Percentiles rank a stretch among this genome's conserved stretches.
Evolutionary conservation across 768 basidiomycete genomes (phyloP).

Genomic region (Auricularia sp.): DNA sequence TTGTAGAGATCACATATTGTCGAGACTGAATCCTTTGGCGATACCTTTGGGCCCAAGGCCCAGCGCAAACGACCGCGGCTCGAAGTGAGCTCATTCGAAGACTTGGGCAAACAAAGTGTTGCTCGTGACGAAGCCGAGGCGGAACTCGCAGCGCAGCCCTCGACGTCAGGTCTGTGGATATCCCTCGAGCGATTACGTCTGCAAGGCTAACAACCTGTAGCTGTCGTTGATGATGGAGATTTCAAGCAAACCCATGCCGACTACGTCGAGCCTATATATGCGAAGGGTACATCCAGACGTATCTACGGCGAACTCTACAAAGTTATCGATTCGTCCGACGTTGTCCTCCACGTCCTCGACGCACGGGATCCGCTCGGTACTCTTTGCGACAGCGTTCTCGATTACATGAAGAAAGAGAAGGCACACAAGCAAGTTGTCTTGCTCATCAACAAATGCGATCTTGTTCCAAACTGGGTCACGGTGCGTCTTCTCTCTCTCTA

Average conservation of each 20-base stretch:
- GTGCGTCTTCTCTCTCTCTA: conserved; percentile 39
- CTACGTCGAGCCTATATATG: conserved; percentile 81
- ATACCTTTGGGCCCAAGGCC: conserved; percentile 93
- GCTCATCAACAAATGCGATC: conserved; percentile 95
- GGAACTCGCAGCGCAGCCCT: not conserved
- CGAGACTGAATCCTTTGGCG: conserved; percentile 87
- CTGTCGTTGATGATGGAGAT: conserved; percentile 1
- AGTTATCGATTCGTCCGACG: conserved; percentile 97
- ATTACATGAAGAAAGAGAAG: conserved; percentile 92
- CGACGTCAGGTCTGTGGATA: not conserved
- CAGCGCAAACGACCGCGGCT: conserved; percentile 85
- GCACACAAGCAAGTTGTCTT: conserved; percentile 95
- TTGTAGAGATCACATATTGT: conserved; percentile 84
- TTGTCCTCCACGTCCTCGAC: conserved; percentile 90
- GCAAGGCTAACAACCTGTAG: not conserved
- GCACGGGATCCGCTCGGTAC: conserved; percentile 94
- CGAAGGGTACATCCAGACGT: conserved; percentile 88
- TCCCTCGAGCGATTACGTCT: not conserved
- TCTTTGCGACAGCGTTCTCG: conserved; percentile 86
- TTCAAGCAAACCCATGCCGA: conserved; percentile 51
- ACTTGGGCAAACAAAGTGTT: conserved; percentile 60
- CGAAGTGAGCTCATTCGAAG: conserved; percentile 86
- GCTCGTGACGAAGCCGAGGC: conserved; percentile 42
- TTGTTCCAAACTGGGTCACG: conserved; percentile 98
- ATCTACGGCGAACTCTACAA: conserved; percentile 99